Evolutionary conservation across 768 basidiomycete genomes (phyloP).

Genomic region (Boletellus sp.): DNA sequence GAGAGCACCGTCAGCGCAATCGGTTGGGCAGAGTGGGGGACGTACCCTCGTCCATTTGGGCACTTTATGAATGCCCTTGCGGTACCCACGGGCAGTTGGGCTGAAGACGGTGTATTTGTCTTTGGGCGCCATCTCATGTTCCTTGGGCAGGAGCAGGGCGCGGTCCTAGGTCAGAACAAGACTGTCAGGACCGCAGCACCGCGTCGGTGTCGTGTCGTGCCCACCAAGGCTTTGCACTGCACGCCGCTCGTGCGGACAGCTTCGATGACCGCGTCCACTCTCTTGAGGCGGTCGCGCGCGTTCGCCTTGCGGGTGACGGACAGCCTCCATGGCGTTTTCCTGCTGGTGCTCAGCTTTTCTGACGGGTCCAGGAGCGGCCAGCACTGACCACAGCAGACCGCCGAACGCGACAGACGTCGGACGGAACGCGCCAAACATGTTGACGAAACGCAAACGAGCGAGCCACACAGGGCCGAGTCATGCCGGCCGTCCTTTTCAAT

Average conservation of each 20-base stretch:
- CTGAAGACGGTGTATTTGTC: slow-evolving; percentile 97
- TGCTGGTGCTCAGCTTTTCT: slow-evolving; percentile 30
- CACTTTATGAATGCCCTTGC: slow-evolving; percentile 94
- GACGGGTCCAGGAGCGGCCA: not conserved
- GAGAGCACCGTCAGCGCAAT: slow-evolving; percentile 6
- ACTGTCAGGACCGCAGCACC: not conserved
- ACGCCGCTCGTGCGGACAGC: slow-evolving; percentile 82
- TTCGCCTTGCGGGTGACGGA: slow-evolving; percentile 92
- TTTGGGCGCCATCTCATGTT: slow-evolving; percentile 84
- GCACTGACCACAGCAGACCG: slow-evolving; percentile 81
- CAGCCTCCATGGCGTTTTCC: slow-evolving; percentile 95
- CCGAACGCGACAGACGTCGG: slow-evolving; percentile 59
- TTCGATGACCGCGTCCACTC: slow-evolving; percentile 91
- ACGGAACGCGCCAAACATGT: slow-evolving; percentile 87
- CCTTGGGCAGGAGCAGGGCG: slow-evolving; percentile 84
- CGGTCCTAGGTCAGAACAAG: slow-evolving; percentile 44
- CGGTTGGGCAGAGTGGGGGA: slow-evolving; percentile 6
- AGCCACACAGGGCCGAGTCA: slow-evolving; percentile 15
- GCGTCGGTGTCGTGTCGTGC: slow-evolving; percentile 25
- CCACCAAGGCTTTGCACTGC: slow-evolving; percentile 68
- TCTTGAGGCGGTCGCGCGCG: slow-evolving; percentile 81
- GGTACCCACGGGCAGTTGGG: slow-evolving; percentile 64
- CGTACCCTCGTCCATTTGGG: slow-evolving; percentile 95
- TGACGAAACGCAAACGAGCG: not conserved
- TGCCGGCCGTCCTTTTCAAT: slow-evolving; percentile 23